Evolutionary conservation across 352 stramenopile genomes (phyloP), one percentile per base, ranked within the genome.

Genomic region (Phytophthora colocasiae): DNA sequence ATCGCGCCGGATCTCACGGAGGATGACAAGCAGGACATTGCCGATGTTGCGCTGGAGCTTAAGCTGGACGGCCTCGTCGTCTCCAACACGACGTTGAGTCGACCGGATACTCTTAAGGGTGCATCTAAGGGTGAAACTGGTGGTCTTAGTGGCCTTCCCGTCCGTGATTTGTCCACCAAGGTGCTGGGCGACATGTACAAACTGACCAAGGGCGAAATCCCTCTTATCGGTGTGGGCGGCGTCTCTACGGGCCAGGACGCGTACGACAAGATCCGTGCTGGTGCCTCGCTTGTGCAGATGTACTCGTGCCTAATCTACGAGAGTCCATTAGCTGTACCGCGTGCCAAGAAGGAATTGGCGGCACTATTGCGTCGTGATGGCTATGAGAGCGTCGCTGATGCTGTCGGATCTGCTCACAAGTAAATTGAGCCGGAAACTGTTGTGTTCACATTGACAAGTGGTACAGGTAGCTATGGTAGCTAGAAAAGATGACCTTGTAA

Each of bases 191-290:
- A 98, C 64, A 97, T 99, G 88, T 99, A 98, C 80, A 81, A 83
- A 66, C 75, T 98, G 5, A 99, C 97, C 0, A 72, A 97, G 31
- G 96, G 96, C 17, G 73, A 89, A 59, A 81, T 99, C 38, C 95
- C 93, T 14, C 95, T 99, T 36, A 98, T 99, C 53, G 97, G 98
- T 19, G 97, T 99, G 5, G 97, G 93, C 6, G 94, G 95, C 29
- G 88, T 98, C 31, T 85, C 84, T 3, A 93, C 76, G n/a, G 93
- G 93, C 10, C 75, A 98, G 57, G 97, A 99, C 72, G 97, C 91
- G 0, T 99, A 98, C 69, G 97, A 99, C 39, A 99, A 99, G 83
- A 97, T 99, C 49, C 89, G 88, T 29, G 97, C 97, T 6, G 98
- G 98, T 29, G 98, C 98, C 7, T 98, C 85, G 39, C 82, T 98